Base-by-base conservation (phyloP, 1,139 yeast species). In the Debaryomyces sp. region DNA sequence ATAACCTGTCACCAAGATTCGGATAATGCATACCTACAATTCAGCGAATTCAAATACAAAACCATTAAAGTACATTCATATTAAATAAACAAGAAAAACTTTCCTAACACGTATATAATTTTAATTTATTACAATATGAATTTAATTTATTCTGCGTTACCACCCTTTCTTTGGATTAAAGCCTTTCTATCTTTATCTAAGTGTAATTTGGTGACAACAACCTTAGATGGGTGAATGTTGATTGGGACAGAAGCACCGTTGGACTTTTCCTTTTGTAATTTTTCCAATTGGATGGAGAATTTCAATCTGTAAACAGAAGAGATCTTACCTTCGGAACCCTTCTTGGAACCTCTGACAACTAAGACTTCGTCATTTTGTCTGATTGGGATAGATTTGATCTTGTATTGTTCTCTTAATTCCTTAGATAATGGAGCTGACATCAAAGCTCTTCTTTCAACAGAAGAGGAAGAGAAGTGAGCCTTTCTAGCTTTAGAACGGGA, bases 401-500 rank as follows among this genome's bases (percentile, higher is more conserved):
- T 91, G 90, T 91, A 94, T 84, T 95, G 88, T 77, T 87, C 95
- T 80, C 96, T 89, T 81, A 95, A 89, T 83, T 95, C 99, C 87
- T 95, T 94, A 69, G 99, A 94, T 72, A 95, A 87, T 71, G 99
- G 97, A 77, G 99, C 99, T 70, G 97, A 88, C 87, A 95, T 82
- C 78, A 95, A 82, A 66, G 80, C 82, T 82, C 99, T 91, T 84
- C 98, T 91, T 73, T 82, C 91, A 64, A 94, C 88, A 64, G 99
- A 94, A 70, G 99, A 96, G 65, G 99, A 96, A 70, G 82, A 82
- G 92, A 95, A 95, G 89, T 95, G 88, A 78, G 99, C 99, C 92
- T 94, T 94, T 89, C 99, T 92, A 80, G 98, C 84, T 89, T 94
- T 94, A 79, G 96, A 88, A 85, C 99, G 96, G 75, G 97, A 94